Evolutionary conservation across 2,329 filamentous ascomycete species (phyloP), one percentile per base, ranked within the genome.

Genomic region (Leptographium radiaticola): DNA sequence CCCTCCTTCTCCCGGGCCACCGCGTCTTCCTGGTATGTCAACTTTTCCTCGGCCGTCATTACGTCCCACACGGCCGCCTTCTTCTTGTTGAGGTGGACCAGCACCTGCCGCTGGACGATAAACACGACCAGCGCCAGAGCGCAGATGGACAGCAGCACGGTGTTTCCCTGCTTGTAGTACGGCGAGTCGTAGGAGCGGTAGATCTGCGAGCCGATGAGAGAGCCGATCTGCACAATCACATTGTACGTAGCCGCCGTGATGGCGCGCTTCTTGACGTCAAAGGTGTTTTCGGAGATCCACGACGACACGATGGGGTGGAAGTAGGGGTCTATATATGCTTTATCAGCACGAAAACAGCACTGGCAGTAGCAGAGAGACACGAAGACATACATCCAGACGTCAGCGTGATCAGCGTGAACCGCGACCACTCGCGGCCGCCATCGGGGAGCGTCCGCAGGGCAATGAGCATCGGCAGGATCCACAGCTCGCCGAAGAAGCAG

Each of bases 131-230:
- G 72, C n/a, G 76, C 74, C 31, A 74, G 66, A 1, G 70, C 59
- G 31, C 71, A 72, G 50, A 82, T 71, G 0, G 63, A 72, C 49
- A 83, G 70, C 2, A 82, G 62, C 0, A 73, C 69, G 31, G 70
- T 72, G 56, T 83, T 82, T 0, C 80, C 80, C 0, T 69, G 67
- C 2, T 69, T 67, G 55, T 83, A 81, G 9, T 72, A 64, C 0
- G 77, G 77, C 53, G 72, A 71, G 58, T 83, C 79, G 39, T 76
- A 67, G 1, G 76, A 69, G 2, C 72, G 66, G 60, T 81, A 81
- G 20, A 81, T 75, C 56, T 68, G 64, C n/a, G 61, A 64, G 39
- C 58, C 58, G 13, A 62, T 60, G 9, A 71, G 61, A 52, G 62
- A 65, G 15, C 68, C 68, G 0, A 63, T 38, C 56, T 71, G 69